A percentile compares a stretch with the other conserved stretches of the same genome.
phyloP scores from a whole-genome alignment of 2,329 filamentous ascomycete genomes.

The Plenodomus biglobosus region DNA sequence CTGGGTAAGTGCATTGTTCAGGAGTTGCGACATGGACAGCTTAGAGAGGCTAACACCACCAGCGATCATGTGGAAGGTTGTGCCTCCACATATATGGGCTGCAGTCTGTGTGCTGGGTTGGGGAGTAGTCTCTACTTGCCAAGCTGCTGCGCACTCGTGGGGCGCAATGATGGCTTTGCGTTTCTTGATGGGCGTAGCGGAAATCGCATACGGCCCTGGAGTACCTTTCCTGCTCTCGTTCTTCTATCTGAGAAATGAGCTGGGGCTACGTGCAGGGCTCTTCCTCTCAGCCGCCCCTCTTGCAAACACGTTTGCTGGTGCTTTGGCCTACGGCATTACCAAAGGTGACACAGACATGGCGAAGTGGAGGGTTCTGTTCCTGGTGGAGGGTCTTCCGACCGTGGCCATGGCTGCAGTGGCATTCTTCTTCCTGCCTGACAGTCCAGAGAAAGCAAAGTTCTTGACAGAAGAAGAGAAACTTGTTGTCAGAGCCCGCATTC shows the following conservation, averaged over 20 bases:
- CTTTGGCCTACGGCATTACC: constrained; percentile 58
- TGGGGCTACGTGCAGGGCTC: constrained; percentile 59
- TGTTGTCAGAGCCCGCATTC: constrained; percentile 33
- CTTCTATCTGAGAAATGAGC: constrained; percentile 61
- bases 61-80: constrained; percentile 42
- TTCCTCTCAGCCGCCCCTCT: constrained; percentile 62
- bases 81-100: constrained; percentile 43
- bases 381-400: constrained; percentile 50
- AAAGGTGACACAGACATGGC: constrained; percentile 58
- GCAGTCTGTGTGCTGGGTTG: constrained; percentile 40
- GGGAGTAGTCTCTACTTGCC: constrained; percentile 38
- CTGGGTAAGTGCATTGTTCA: constrained; percentile 6
- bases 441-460: constrained; percentile 47
- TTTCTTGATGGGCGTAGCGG: constrained; percentile 44
- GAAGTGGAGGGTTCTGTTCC: constrained; percentile 63
- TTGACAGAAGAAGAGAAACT: constrained; percentile 46
- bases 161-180: constrained; percentile 39
- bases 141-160: constrained; percentile 36
- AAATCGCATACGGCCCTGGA: constrained; percentile 49
- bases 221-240: constrained; percentile 57
- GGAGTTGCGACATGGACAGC: neutral
- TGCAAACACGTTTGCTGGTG: constrained; percentile 77
- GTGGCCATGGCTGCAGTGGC: constrained; percentile 46
- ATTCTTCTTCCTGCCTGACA: constrained; percentile 50
- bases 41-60: neutral